Percentiles rank a stretch among this genome's conserved stretches.
Conservation (phyloP, 805 yeast genomes). For the Yarrowia sp. region DNA sequence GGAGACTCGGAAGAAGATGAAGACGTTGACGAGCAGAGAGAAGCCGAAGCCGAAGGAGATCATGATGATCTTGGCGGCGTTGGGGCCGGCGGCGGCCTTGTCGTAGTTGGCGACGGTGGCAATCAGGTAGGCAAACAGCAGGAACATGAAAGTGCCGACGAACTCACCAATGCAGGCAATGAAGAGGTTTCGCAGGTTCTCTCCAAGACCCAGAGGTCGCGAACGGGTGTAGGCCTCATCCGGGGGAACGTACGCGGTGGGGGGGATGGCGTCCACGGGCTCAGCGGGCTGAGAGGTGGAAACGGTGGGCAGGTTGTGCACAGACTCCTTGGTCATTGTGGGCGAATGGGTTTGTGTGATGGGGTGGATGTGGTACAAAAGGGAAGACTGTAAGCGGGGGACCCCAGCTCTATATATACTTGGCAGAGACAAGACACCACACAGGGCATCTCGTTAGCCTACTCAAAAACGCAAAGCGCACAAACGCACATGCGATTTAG, state of each 20-base stretch:
- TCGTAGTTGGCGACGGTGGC: constrained; percentile 78
- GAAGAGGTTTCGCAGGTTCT: constrained; percentile 54
- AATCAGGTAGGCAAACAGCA: constrained; percentile 78
- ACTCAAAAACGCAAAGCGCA: not conserved
- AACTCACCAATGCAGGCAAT: constrained; percentile 78
- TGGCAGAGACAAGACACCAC: not conserved
- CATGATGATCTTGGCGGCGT: constrained; percentile 59
- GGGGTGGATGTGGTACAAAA: not conserved
- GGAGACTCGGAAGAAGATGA: constrained; percentile 67
- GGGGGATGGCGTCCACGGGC: constrained; percentile 20
- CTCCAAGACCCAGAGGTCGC: constrained; percentile 41
- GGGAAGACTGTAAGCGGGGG: not conserved
- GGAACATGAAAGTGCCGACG: constrained; percentile 79
- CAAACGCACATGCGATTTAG: not conserved
- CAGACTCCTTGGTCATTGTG: constrained; percentile 16
- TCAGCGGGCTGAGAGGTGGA: constrained; percentile 17
- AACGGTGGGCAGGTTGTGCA: constrained; percentile 11
- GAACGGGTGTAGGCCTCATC: constrained; percentile 27
- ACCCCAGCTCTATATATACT: not conserved
- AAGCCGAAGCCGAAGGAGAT: constrained; percentile 85
- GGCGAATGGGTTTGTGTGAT: not conserved
- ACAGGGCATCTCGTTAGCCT: not conserved
- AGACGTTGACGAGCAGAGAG: constrained; percentile 72
- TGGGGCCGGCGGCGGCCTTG: constrained; percentile 44
- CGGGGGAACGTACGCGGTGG: constrained; percentile 24